Evolutionary conservation across 2,329 filamentous ascomycete species (phyloP).

Genomic region (Metarhizium guizhouense): DNA sequence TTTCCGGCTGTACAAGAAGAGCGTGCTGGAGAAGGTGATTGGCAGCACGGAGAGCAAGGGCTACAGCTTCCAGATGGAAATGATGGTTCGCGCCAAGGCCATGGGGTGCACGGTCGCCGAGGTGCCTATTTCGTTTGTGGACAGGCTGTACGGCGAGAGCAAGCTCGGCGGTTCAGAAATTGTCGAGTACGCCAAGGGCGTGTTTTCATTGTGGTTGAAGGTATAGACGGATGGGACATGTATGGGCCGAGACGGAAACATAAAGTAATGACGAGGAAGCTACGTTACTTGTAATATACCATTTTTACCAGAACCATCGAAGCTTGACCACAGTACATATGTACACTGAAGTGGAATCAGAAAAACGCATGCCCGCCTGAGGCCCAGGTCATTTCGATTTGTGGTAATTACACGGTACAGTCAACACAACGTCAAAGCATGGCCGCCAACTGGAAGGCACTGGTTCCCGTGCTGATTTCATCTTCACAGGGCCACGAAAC

Average conservation of each 20-base stretch:
- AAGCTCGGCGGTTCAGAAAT: constrained; percentile 95
- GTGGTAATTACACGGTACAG: too few relatives aligned
- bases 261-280: background rate
- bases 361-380: too few relatives aligned
- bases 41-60: constrained; percentile 88
- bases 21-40: constrained; percentile 83
- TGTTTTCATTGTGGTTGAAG: constrained; percentile 68
- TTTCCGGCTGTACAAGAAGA: constrained; percentile 90
- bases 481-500: background rate
- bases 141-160: constrained; percentile 88
- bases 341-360: too few relatives aligned
- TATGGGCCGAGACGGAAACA: background rate
- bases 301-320: too few relatives aligned
- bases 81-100: constrained; percentile 95
- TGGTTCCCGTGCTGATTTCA: too few relatives aligned
- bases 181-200: constrained; percentile 87
- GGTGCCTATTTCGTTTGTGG: constrained; percentile 94
- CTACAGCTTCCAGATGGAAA: constrained; percentile 99
- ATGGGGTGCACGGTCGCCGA: constrained; percentile 93
- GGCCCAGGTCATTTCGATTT: too few relatives aligned
- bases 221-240: constrained; percentile 36
- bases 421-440: too few relatives aligned
- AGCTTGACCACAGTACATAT: too few relatives aligned
- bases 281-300: background rate
- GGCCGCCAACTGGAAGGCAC: too few relatives aligned